Evolutionary conservation across 2,329 filamentous ascomycete genomes (phyloP), one percentile per base, ranked within the genome.

Genomic region (Fusarium metavorans): DNA sequence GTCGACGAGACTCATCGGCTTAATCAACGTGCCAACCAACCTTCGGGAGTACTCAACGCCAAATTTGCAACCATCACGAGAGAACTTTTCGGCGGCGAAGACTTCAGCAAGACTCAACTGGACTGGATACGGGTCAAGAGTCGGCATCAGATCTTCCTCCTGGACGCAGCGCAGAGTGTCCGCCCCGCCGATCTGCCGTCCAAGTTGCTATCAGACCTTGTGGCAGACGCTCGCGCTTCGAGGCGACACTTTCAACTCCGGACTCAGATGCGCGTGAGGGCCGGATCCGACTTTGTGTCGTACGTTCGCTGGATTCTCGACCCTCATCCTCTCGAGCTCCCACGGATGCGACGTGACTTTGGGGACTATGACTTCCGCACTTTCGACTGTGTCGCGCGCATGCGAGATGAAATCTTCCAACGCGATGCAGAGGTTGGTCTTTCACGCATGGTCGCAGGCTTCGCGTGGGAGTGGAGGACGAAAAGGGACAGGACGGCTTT

Each of bases 81-180:
- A 59, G 54, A 59, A 10, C 54, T 66, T 45, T 66, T 66, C 37
- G 54, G 64, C 20, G 20, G 20, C 39, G 54, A 60, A 20, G 39
- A 66, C 54, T 52, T 39, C 20, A 66, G 52, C 39, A 66, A 66
- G 54, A 66, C 64, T 30, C 64, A 66, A 52, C 64, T 66, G 37
- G 54, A 66, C 64, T 66, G 54, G 64, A 66, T 66, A 58, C 32
- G 64, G 64, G 64, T 54, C 32, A 66, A 66, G 52, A 66, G 64
- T 54, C 64, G 32, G 16, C 64, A 60, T 39, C 64, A 66, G 64
- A 66, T 66, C 23, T 66, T 66, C 64, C 64, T 66, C 20, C 39
- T 52, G 5, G 64, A 66, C 43, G 54, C 54, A 66, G 64, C 64
- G 39, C 64, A 66, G 64, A 66, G 64, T 30, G 64, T 66, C 64